Evolutionary conservation across 352 stramenopile species (phyloP).

Genomic region (Pythium diclinum): DNA sequence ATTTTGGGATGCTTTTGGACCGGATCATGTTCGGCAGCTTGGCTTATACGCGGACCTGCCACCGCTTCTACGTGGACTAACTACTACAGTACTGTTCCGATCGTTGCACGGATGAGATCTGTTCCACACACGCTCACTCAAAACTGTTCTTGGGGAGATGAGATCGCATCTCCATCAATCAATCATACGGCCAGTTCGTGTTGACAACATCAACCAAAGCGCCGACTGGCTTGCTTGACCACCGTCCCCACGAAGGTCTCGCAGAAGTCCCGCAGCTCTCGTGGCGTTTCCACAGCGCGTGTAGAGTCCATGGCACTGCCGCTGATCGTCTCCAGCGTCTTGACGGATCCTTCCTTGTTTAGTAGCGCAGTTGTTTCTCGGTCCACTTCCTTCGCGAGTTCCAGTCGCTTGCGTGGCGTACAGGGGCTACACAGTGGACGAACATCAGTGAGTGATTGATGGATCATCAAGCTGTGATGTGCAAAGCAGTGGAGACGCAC

Average conservation of each 20-base stretch:
- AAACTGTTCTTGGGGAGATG: not conserved
- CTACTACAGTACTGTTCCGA: not conserved
- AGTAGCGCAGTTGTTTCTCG: constrained; percentile 37
- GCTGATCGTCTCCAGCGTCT: not conserved
- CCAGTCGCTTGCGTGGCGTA: constrained; percentile 61
- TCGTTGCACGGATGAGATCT: not conserved
- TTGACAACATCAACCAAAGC: constrained; percentile 13
- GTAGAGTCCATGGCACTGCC: not conserved
- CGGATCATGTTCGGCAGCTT: not conserved
- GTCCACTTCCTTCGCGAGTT: constrained; percentile 50
- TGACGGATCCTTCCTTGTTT: constrained; percentile 5
- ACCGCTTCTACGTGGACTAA: not conserved
- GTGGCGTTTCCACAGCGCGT: constrained; percentile 14
- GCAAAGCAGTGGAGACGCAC: constrained; percentile 4
- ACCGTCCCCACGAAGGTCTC: constrained; percentile 42
- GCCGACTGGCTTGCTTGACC: constrained; percentile 32
- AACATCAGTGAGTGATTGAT: not conserved
- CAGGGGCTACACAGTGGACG: constrained; percentile 37
- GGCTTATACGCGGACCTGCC: not conserved
- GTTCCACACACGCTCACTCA: not conserved
- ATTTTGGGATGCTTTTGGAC: constrained; percentile 1
- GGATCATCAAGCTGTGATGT: not conserved
- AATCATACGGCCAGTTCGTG: not conserved
- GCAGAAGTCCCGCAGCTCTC: constrained; percentile 43
- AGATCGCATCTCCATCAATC: not conserved